phyloP scores from a whole-genome alignment of 1,284 basidiomycete species.

The Agroathelia rolfsii region DNA sequence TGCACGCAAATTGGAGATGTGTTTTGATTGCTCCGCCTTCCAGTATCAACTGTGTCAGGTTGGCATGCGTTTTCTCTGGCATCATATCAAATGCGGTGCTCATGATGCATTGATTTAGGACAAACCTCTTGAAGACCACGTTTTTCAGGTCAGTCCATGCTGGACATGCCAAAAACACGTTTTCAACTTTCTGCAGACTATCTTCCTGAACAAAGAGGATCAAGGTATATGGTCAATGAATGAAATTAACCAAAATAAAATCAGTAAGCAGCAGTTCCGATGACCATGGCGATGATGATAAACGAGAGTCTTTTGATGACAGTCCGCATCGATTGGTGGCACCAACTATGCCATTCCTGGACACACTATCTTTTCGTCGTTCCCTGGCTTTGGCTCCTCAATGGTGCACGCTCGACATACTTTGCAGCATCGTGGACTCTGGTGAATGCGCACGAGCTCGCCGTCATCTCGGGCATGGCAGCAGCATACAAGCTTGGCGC shows the following conservation, averaged over 20 bases:
- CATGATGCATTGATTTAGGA: background rate
- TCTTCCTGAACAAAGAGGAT: slow-evolving; percentile 12
- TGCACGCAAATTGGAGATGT: slow-evolving; percentile 31
- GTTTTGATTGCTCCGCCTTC: slow-evolving; percentile 21
- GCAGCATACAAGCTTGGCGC: slow-evolving; percentile 12
- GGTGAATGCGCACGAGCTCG: slow-evolving; percentile 15
- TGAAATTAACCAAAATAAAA: slow-evolving; percentile 11
- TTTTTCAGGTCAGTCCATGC: slow-evolving; percentile 1
- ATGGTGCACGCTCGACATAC: slow-evolving; percentile 8
- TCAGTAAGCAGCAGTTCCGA: slow-evolving; percentile 7
- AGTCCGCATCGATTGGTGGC: slow-evolving; percentile 11
- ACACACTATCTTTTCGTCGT: slow-evolving; percentile 13
- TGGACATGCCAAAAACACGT: too few species aligned
- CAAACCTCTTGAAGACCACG: background rate
- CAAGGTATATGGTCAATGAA: slow-evolving; percentile 11
- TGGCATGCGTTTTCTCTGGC: too few species aligned
- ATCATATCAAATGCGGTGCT: background rate
- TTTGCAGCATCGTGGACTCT: slow-evolving; percentile 13
- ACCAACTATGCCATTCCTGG: slow-evolving; percentile 13
- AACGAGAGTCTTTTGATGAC: background rate
- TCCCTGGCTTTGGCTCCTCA: slow-evolving; percentile 10
- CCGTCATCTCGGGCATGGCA: slow-evolving; percentile 13
- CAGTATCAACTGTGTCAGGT: slow-evolving; percentile 10
- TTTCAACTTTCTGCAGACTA: too few species aligned
- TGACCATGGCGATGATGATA: background rate